phyloP scores from a whole-genome alignment of 176 grass and related monocot genomes.

The Elaeis guineensis region DNA sequence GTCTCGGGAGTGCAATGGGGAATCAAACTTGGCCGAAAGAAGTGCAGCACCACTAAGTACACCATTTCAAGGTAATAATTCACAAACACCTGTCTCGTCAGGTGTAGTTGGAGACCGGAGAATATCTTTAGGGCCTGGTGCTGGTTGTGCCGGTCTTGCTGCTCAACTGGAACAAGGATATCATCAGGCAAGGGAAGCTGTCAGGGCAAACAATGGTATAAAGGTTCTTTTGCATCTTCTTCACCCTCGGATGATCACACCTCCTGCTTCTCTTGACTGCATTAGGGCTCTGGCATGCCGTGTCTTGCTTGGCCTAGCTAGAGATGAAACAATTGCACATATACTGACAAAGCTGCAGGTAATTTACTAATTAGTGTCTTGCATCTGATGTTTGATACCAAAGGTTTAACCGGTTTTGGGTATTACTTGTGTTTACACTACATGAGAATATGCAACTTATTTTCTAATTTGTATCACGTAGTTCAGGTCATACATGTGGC shows the following conservation, averaged over 20 bases:
- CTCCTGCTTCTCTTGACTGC: slow-evolving; percentile 66
- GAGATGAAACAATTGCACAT: slow-evolving; percentile 93
- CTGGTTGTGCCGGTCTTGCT: slow-evolving; percentile 86
- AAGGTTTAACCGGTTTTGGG: too few species aligned
- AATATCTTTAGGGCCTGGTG: slow-evolving; percentile 83
- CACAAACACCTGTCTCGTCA: slow-evolving; percentile 34
- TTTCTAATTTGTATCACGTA: too few species aligned
- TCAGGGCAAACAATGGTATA: slow-evolving; percentile 95
- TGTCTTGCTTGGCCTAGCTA: slow-evolving; percentile 86
- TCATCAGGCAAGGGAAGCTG: slow-evolving; percentile 86
- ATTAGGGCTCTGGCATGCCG: slow-evolving; percentile 94
- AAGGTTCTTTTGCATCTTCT: slow-evolving; percentile 95
- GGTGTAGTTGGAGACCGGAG: slow-evolving; percentile 72
- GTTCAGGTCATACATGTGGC: too few species aligned
- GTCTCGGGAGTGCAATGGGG: slow-evolving; percentile 31
- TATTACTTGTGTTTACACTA: too few species aligned
- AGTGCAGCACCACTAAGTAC: slow-evolving; percentile 4
- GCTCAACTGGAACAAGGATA: slow-evolving; percentile 97
- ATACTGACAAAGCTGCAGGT: slow-evolving; percentile 97
- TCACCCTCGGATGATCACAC: slow-evolving; percentile 78
- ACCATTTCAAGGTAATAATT: slow-evolving; percentile 26
- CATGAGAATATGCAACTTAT: too few species aligned
- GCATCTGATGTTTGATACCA: too few species aligned
- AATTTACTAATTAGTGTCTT: not conserved
- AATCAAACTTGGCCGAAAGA: slow-evolving; percentile 27